Percentiles rank a stretch among this genome's conserved stretches.
Conservation (phyloP, 768 basidiomycete genomes). For the Mrakia frigida region DNA sequence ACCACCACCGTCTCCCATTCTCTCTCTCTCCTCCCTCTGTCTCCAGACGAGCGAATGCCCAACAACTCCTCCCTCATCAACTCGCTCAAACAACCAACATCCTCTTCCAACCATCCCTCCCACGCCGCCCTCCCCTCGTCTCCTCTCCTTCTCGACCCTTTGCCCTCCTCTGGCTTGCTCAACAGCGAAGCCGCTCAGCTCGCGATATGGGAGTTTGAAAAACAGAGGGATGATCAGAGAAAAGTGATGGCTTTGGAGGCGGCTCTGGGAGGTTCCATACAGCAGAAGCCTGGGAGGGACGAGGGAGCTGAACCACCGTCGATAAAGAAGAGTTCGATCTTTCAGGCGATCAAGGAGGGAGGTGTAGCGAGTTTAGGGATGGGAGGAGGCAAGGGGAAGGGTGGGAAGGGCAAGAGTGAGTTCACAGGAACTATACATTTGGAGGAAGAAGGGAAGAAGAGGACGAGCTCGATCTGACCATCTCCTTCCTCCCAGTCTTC, state of each 20-base stretch:
- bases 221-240: not conserved
- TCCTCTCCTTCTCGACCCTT: slow-evolving; percentile 7
- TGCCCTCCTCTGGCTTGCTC: not conserved
- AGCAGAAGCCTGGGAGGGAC: not conserved
- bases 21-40: not conserved
- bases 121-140: slow-evolving; percentile 3
- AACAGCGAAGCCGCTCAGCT: slow-evolving; percentile 11
- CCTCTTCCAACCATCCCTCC: not conserved
- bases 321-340: no score
- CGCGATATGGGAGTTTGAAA: slow-evolving; percentile 21
- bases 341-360: no score
- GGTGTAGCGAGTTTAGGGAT: not conserved
- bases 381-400: not conserved
- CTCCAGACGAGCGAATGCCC: not conserved
- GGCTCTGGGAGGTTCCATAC: not conserved
- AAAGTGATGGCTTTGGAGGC: slow-evolving; percentile 3
- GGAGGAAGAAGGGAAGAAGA: no score
- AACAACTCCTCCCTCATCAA: slow-evolving; percentile 7
- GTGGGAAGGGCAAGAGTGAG: not conserved
- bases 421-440: no score
- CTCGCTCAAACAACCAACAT: not conserved
- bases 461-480: not conserved
- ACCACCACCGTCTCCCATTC: not conserved
- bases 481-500: not conserved
- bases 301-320: not conserved